Conservation (phyloP, 1,284 basidiomycete genomes). For the Mycosarcoma mackinlayi region DNA sequence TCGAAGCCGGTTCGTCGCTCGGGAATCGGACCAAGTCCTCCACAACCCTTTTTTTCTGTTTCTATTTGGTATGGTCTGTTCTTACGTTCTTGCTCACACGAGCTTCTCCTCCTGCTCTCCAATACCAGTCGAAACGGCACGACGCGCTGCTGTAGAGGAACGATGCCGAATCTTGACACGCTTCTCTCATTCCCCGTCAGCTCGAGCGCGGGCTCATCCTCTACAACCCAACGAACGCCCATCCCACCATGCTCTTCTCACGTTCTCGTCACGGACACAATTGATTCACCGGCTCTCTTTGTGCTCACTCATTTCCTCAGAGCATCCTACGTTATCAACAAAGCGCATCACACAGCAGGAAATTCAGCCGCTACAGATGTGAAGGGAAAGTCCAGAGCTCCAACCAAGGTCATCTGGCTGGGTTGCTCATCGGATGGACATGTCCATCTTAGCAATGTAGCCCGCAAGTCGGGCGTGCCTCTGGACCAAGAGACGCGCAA, state of each 20-base stretch:
- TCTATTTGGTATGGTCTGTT: too few relatives aligned
- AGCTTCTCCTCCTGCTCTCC: background rate
- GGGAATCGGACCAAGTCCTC: background rate
- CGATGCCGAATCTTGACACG: slow-evolving; percentile 47
- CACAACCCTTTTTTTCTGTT: background rate
- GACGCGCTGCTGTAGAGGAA: background rate
- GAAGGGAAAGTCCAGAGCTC: slow-evolving; percentile 17
- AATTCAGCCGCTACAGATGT: background rate
- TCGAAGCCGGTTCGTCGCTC: background rate
- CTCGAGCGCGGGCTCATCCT: slow-evolving; percentile 15
- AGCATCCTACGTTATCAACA: slow-evolving; percentile 30
- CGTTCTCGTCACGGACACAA: slow-evolving; percentile 52
- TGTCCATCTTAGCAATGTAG: slow-evolving; percentile 39
- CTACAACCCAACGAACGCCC: slow-evolving; percentile 15
- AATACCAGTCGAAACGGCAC: too few relatives aligned
- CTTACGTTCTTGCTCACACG: slow-evolving; percentile 16
- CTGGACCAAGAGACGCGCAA: slow-evolving; percentile 31
- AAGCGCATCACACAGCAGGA: background rate
- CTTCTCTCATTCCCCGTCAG: slow-evolving; percentile 37
- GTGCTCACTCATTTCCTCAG: slow-evolving; percentile 45
- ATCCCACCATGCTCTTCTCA: slow-evolving; percentile 49
- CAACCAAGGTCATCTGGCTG: slow-evolving; percentile 49
- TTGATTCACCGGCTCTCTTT: slow-evolving; percentile 49
- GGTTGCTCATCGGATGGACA: slow-evolving; percentile 41
- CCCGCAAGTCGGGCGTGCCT: slow-evolving; percentile 44